Evolutionary conservation across 2,329 filamentous ascomycete genomes (phyloP).

Genomic region (Colletotrichum nymphaeae): DNA sequence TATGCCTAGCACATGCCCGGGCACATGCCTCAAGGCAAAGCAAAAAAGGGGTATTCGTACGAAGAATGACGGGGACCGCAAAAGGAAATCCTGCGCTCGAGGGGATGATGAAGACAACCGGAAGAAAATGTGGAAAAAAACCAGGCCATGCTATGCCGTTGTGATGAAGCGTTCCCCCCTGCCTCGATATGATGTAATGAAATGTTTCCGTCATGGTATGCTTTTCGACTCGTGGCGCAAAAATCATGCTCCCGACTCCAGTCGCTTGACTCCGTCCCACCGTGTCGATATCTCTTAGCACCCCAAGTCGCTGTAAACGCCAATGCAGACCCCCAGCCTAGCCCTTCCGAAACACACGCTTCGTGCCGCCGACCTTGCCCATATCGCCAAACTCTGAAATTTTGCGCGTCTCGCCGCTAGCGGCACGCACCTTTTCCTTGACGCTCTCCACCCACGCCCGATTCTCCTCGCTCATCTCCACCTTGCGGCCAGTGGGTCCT

Average conservation of each 20-base stretch:
- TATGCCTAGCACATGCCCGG: background rate
- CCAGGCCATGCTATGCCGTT: constrained; percentile 1
- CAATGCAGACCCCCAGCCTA: background rate
- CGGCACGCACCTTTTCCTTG: constrained; percentile 81
- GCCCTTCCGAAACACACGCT: constrained; percentile 73
- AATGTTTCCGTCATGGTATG: constrained; percentile 20
- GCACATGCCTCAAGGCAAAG: background rate
- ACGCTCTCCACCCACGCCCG: constrained; percentile 86
- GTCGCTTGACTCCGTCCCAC: constrained; percentile 1
- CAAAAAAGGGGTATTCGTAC: constrained; percentile 24
- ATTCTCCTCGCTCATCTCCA: constrained; percentile 78
- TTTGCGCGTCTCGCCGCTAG: constrained; percentile 66
- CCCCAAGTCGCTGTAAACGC: background rate
- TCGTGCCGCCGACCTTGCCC: constrained; percentile 78
- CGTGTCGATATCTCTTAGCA: background rate
- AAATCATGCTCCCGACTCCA: constrained; percentile 23
- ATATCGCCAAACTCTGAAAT: constrained; percentile 71
- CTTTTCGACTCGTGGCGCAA: constrained; percentile 20
- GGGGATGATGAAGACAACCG: background rate
- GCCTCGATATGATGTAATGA: constrained; percentile 12
- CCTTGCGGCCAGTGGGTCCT: constrained; percentile 73
- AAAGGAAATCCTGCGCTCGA: background rate
- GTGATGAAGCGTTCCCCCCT: background rate
- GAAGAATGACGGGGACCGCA: constrained; percentile 2
- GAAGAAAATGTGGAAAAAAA: background rate